Percentiles rank a stretch among this genome's conserved stretches.
Conservation (phyloP, 768 basidiomycete species). For the Fomitopsis pulvina region DNA sequence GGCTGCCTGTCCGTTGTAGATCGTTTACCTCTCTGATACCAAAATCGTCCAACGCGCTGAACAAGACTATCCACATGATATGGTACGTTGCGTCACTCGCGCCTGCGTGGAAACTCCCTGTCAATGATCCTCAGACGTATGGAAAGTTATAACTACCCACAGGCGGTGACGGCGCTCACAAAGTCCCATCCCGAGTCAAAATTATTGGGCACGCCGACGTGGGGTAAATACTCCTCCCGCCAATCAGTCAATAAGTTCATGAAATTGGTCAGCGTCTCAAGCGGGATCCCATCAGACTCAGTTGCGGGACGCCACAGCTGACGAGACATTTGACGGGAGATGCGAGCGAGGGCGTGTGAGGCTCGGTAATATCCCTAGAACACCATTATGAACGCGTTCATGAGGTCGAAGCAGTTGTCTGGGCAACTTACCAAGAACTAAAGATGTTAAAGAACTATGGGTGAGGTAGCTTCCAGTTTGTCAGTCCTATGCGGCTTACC, state of each 20-base stretch:
- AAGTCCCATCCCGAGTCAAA: conserved; percentile 90
- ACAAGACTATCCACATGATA: conserved; percentile 84
- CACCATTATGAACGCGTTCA: conserved; percentile 1
- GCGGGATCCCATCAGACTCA: conserved; percentile 71
- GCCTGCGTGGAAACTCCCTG: conserved; percentile 35
- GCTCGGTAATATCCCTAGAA: conserved; percentile 77
- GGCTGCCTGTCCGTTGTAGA: conserved; percentile 29
- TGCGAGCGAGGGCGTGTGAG: conserved; percentile 76
- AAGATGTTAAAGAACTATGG: too few relatives aligned
- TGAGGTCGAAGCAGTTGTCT: conserved; percentile 4
- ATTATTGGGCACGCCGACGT: conserved; percentile 82
- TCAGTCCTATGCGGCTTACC: conserved; percentile 46
- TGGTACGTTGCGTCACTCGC: conserved; percentile 89
- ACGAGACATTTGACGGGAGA: conserved; percentile 75
- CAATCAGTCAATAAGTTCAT: conserved; percentile 57
- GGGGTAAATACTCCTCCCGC: conserved; percentile 67
- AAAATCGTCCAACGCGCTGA: conserved; percentile 78
- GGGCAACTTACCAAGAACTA: background rate
- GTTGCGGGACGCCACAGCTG: conserved; percentile 76
- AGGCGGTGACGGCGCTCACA: conserved; percentile 63
- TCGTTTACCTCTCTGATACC: conserved; percentile 73
- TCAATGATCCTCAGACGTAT: background rate
- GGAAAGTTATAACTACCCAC: conserved; percentile 26
- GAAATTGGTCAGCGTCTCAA: conserved; percentile 53
- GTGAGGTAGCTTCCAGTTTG: too few relatives aligned